Base-by-base conservation (phyloP, 768 basidiomycete species). In the Sporobolomyces roseus region DNA sequence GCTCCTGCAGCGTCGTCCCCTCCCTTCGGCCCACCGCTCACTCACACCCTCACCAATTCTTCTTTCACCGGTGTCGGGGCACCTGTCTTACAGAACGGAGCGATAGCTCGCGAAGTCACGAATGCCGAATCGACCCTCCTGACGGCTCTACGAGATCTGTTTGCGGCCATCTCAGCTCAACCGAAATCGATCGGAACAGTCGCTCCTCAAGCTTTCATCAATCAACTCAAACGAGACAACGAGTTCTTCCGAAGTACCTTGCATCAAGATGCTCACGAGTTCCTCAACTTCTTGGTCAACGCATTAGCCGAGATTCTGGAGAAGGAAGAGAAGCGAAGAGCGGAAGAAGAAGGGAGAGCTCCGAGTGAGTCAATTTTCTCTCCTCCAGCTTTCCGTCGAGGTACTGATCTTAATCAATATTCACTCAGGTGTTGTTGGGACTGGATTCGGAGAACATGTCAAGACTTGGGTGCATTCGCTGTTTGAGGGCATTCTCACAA, bases 211-310 rank as follows among this genome's bases (percentile, higher is more conserved):
- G 89, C 89, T 29, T 90, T 99, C 79, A 88, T 99, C 77, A 87
- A 91, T 76, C 94, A 94, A 77, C 84, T 98, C 74, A 91, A 90
- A 79, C 87, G 92, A 76, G 83, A 91, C 75, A 98, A 98, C 79
- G 91, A 92, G 75, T 82, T 88, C 52, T 99, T 97, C 77, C 84
- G 91, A 54, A 87, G 87, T 43, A 88, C 89, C 21, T 88, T 89
- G 84, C 96, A 99, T 78, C 96, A 99, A 78, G 96, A 99, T 78
- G 96, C 96, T 4, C 96, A 98, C 80, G 96, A 99, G 79, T 98
- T 99, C 79, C 82, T 97, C 48, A 96, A 93, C 78, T 97, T 88
- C 79, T 81, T 97, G 32, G 81, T 99, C 62, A 99, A 99, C 79
- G 87, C 83, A 78, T 87, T 99, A 55, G 88, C 92, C 41, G 94